Evolutionary conservation across 805 yeast genomes (phyloP).

Genomic region (Candida ortonii): DNA sequence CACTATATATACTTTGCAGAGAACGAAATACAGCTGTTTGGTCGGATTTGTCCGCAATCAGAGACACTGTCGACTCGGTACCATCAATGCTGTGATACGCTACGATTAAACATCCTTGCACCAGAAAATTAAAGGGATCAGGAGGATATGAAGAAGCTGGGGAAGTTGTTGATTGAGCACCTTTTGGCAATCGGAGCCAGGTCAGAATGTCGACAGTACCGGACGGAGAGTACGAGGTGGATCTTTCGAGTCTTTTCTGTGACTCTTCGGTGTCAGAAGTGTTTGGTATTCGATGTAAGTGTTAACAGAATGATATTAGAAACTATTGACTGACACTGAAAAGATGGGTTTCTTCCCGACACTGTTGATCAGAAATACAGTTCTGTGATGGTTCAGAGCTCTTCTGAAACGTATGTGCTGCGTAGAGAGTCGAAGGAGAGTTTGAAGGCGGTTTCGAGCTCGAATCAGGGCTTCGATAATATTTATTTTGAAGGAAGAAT

Average conservation of each 20-base stretch:
- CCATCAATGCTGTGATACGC: too few species aligned
- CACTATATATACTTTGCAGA: too few species aligned
- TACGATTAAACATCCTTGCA: too few species aligned
- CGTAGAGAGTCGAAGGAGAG: conserved; percentile 26
- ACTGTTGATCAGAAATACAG: conserved; percentile 27
- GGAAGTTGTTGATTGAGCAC: too few species aligned
- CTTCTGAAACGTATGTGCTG: conserved; percentile 23
- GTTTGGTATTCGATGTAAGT: conserved; percentile 35
- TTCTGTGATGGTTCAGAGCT: conserved; percentile 22
- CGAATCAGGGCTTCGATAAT: conserved; percentile 14
- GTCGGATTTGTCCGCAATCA: too few species aligned
- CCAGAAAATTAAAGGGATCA: too few species aligned
- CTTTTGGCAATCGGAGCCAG: too few species aligned
- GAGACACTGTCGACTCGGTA: too few species aligned
- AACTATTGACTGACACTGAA: conserved; percentile 1
- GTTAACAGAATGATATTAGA: not conserved
- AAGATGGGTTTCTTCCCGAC: conserved; percentile 34
- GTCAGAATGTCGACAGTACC: too few species aligned
- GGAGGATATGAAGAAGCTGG: too few species aligned
- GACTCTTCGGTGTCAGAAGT: conserved; percentile 19
- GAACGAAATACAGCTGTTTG: too few species aligned
- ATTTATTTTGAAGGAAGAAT: conserved; percentile 32
- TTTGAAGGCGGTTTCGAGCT: conserved; percentile 16
- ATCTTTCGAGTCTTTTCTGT: conserved; percentile 27
- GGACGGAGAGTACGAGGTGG: conserved; percentile 37